Evolutionary conservation across 192 early-diverging fungal genomes (phyloP).

Genomic region (Umbelopsis ramanniana): DNA sequence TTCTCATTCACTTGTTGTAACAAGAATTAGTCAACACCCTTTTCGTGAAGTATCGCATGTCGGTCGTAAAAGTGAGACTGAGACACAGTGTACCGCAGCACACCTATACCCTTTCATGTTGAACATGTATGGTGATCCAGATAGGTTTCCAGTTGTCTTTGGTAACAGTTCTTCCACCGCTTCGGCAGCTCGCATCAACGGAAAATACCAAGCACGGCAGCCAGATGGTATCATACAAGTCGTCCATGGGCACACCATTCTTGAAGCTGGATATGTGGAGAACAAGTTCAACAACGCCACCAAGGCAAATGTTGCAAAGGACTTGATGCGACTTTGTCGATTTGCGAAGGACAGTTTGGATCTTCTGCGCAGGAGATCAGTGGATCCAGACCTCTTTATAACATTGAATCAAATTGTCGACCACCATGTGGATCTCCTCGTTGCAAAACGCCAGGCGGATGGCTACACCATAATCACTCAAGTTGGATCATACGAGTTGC

Average conservation of each 20-base stretch:
- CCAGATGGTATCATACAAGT: neutral
- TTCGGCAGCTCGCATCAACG: neutral
- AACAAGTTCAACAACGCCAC: neutral
- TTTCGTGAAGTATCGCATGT: neutral
- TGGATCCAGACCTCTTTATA: neutral
- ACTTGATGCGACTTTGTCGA: neutral
- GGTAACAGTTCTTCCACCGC: neutral
- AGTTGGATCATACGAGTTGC: neutral
- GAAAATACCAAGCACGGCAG: neutral
- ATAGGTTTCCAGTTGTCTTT: neutral
- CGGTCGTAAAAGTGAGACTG: neutral
- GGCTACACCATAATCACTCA: neutral
- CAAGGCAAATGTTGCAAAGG: neutral
- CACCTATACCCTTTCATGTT: neutral
- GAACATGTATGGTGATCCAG: neutral
- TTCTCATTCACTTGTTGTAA: neutral
- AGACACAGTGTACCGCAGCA: neutral
- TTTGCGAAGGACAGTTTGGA: neutral
- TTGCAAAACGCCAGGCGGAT: neutral
- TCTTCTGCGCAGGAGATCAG: neutral
- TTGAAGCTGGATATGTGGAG: neutral
- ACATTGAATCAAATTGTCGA: neutral
- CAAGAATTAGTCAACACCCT: neutral
- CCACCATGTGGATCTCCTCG: neutral
- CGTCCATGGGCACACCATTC: neutral